These are phyloP conservation scores for Sphaceloma murrayae DNA, from an alignment of 2,329 filamentous ascomycete species.

Conservation along the genomic window DNA sequence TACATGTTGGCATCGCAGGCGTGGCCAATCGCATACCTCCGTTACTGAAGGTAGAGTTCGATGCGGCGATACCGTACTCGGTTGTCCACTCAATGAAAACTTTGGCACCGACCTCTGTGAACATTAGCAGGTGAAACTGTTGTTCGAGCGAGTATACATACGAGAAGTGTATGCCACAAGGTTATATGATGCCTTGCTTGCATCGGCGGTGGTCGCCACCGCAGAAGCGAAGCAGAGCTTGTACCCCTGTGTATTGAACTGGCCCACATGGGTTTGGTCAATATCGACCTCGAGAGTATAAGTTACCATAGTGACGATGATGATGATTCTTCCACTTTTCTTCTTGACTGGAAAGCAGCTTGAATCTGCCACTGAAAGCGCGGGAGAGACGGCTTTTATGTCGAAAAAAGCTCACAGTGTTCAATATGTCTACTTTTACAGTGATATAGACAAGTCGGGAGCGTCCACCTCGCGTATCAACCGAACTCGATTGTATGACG, in stretches of 20 bases:
- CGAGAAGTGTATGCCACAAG: not conserved
- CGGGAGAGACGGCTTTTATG: no score
- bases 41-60: not conserved
- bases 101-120: not conserved
- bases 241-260: not conserved
- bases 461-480: no score
- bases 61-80: not conserved
- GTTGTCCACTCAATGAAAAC: no score
- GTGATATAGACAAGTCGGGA: no score
- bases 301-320: not conserved
- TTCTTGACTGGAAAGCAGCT: no score
- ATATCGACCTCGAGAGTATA: not conserved
- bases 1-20: no score
- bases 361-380: no score
- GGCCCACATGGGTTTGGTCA: not conserved
- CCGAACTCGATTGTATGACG: no score
- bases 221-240: not conserved
- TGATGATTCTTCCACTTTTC: no score
- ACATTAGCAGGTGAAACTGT: not conserved
- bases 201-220: not conserved
- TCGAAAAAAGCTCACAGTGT: no score
- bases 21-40: not conserved
- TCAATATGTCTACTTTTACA: no score
- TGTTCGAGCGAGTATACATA: not conserved
- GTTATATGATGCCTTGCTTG: not conserved